Evolutionary conservation across 768 basidiomycete genomes (phyloP), one percentile per base, ranked within the genome.

Genomic region (Calocybe gangraenosa): DNA sequence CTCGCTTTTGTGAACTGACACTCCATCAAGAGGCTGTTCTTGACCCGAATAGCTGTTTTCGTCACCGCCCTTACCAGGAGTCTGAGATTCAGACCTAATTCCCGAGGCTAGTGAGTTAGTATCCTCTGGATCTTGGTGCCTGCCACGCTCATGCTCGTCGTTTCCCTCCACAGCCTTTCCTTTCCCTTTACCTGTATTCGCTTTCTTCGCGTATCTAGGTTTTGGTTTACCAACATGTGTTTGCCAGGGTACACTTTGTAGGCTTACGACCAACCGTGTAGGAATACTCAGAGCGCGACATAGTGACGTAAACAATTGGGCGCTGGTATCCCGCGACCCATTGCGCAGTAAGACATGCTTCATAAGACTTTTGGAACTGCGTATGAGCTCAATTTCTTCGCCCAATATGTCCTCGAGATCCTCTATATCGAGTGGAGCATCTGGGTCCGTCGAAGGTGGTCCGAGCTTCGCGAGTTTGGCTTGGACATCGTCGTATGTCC

Each of bases 161-260:
- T 52, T 58, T 38, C 54, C 63, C 23, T 55, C 50, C 42, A 55
- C 58, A 32, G 42, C 54, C 59, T 72, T 67, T 23, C 64, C 63
- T 55, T 74, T 62, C 45, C 59, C 58, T 56, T 67, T 47, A 45
- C 52, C 58, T 56, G 48, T 56, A 52, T 65, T 67, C 42, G 59
- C 57, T 60, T 73, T 79, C 47, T 58, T 69, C 14, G 54, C 47
- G 39, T 66, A 61, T 22, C 58, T 62, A 3, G 71, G 61, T 49
- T 76, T 81, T 11, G 78, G 68, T 56, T 80, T 83, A 3, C 80
- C 81, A 13, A 79, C 70, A 22, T 70, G 66, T 15, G 80, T 78
- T 60, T 92, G 78, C 93, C 93, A 97, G 8, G 92, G 91, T 8
- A 97, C 82, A 42, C 89, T 83, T 64, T 98, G 95, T 35, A 99